phyloP scores from a whole-genome alignment of 148 eudicot species.

The Nepenthes gracilis region DNA sequence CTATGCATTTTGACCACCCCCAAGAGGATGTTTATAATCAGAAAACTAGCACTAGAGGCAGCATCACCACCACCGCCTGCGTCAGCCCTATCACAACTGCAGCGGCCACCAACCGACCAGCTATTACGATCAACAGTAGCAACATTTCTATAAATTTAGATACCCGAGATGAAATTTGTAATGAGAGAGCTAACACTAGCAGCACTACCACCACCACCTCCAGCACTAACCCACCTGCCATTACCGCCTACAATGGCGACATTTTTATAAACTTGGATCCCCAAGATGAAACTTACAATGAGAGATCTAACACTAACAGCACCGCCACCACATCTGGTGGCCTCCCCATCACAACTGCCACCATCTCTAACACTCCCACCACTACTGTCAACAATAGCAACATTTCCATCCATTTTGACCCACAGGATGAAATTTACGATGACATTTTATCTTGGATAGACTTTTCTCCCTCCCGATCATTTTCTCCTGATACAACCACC shows the following conservation, averaged over 20 bases:
- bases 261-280: not conserved
- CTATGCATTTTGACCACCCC: slow-evolving; percentile 4
- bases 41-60: no score
- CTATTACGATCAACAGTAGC: no score
- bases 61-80: no score
- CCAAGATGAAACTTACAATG: not conserved
- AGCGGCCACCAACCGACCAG: no score
- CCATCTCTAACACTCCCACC: not conserved
- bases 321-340: not conserved
- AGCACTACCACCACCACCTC: slow-evolving; percentile 5
- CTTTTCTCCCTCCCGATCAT: slow-evolving; percentile 36
- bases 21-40: slow-evolving; percentile 34
- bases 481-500: slow-evolving; percentile 12
- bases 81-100: no score
- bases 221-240: not conserved
- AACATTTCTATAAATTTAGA: no score
- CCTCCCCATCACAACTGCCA: not conserved
- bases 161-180: not conserved
- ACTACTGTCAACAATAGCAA: slow-evolving; percentile 7
- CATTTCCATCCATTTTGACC: slow-evolving; percentile 44
- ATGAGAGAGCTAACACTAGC: slow-evolving; percentile 11
- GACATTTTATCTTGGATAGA: slow-evolving; percentile 55
- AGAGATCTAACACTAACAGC: no score
- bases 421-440: slow-evolving; percentile 39
- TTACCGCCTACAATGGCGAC: no score